phyloP scores from a whole-genome alignment of 2,329 filamentous ascomycete genomes.

The Diaporthe citri region DNA sequence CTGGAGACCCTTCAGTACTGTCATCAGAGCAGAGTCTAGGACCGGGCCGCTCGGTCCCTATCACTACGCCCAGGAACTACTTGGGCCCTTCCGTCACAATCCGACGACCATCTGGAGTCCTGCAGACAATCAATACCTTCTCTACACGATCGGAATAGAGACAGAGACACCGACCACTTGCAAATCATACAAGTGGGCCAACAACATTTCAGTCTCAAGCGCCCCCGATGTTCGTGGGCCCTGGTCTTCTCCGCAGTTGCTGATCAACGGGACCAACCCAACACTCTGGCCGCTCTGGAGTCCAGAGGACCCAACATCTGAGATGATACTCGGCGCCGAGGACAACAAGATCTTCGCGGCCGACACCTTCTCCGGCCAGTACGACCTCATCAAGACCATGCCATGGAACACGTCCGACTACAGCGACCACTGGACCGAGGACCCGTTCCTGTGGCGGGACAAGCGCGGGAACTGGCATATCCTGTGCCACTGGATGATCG shows the following conservation, averaged over 20 bases:
- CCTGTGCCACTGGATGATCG: constrained; percentile 39
- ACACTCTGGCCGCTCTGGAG: constrained; percentile 15
- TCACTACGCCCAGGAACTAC: constrained; percentile 1
- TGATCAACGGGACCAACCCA: constrained; percentile 41
- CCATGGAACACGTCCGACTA: constrained; percentile 46
- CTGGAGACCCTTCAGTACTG: constrained; percentile 12
- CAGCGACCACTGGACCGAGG: constrained; percentile 45
- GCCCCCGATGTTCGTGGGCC: constrained; percentile 44
- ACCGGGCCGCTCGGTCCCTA: constrained; percentile 5
- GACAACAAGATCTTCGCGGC: constrained; percentile 12
- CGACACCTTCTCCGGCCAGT: neutral
- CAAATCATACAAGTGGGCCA: constrained; percentile 45
- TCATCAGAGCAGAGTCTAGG: constrained; percentile 9
- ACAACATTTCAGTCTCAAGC: constrained; percentile 43
- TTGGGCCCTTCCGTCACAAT: constrained; percentile 3
- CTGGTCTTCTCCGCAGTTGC: constrained; percentile 39
- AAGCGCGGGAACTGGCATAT: constrained; percentile 48
- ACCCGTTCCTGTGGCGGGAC: constrained; percentile 49
- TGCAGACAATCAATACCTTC: constrained; percentile 16
- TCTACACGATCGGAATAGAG: constrained; percentile 25
- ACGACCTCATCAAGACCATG: constrained; percentile 41
- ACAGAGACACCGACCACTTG: constrained; percentile 36
- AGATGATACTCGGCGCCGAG: constrained; percentile 25
- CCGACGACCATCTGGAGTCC: constrained; percentile 12
- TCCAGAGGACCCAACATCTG: neutral